Evolutionary conservation across 305 asterid species (phyloP).

Genomic region (Striga hermonthica): DNA sequence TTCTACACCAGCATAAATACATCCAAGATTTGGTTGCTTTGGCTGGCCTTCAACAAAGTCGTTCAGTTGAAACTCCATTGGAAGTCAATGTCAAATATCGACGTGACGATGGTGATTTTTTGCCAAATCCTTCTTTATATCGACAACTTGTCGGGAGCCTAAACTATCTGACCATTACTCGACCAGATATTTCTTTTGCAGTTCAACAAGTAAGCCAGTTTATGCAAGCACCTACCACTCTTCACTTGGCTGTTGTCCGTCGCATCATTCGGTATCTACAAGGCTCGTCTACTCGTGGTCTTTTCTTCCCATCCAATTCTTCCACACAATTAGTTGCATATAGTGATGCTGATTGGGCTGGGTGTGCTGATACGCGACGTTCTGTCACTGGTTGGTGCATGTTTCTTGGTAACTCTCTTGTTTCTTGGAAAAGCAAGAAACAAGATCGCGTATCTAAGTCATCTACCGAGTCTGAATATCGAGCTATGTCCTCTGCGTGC

Average conservation of each 20-base stretch:
- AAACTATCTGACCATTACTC: slow-evolving; percentile 18
- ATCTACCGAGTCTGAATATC: background rate
- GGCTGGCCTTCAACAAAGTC: slow-evolving; percentile 11
- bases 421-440: slow-evolving; percentile 25
- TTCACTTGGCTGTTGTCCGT: background rate
- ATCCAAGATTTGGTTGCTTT: background rate
- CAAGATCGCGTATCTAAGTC: background rate
- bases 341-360: slow-evolving; percentile 21
- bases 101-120: slow-evolving; percentile 18
- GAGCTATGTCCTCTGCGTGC: background rate
- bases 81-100: slow-evolving; percentile 12
- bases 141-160: background rate
- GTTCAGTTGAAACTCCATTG: slow-evolving; percentile 18
- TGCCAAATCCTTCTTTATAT: background rate
- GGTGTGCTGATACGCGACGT: slow-evolving; percentile 3
- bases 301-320: background rate
- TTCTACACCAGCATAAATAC: slow-evolving; percentile 22
- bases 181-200: background rate
- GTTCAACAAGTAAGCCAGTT: slow-evolving; percentile 24
- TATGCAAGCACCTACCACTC: background rate
- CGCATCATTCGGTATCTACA: background rate
- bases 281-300: background rate
- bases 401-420: slow-evolving; percentile 10
- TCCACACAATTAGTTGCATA: background rate
- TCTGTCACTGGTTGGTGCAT: slow-evolving; percentile 18